phyloP scores from a whole-genome alignment of 257 asterid species.

The Solanum sitiens region DNA sequence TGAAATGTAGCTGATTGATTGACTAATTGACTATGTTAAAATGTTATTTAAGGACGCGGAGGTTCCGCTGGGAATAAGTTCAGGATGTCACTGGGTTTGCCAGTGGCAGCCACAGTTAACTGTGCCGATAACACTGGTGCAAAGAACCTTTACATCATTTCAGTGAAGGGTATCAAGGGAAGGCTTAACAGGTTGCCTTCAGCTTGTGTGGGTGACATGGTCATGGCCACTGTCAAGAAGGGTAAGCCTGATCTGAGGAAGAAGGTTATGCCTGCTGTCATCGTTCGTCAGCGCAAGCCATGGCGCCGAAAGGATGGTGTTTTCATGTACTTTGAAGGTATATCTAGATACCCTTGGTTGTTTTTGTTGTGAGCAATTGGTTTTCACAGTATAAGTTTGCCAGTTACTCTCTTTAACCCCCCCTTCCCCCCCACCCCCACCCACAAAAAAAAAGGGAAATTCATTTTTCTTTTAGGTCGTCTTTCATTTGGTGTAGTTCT shows the following conservation, averaged over 20 bases:
- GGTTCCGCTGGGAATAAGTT: conserved; percentile 68
- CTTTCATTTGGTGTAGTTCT: background rate
- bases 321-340: conserved; percentile 69
- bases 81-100: conserved; percentile 66
- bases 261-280: conserved; percentile 68
- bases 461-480: rapidly evolving
- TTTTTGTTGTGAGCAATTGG: background rate
- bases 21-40: background rate
- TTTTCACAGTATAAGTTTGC: background rate
- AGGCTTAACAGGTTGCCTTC: conserved; percentile 62
- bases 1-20: background rate
- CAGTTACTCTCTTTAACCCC: background rate
- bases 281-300: conserved; percentile 63
- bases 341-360: background rate
- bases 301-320: conserved; percentile 82
- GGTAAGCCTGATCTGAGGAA: conserved; percentile 70
- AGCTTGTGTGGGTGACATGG: conserved; percentile 71
- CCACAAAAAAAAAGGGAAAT: no score
- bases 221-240: conserved; percentile 68
- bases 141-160: conserved; percentile 53
- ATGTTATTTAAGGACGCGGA: conserved; percentile 38
- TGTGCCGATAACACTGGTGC: conserved; percentile 66
- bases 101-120: conserved; percentile 64
- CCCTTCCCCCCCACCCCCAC: no score
- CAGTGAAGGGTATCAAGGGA: conserved; percentile 62